Percentiles rank a stretch among this genome's conserved stretches.
Evolutionary conservation across 345 rosid genomes (phyloP).

Genomic region (Melaleuca alternifolia): DNA sequence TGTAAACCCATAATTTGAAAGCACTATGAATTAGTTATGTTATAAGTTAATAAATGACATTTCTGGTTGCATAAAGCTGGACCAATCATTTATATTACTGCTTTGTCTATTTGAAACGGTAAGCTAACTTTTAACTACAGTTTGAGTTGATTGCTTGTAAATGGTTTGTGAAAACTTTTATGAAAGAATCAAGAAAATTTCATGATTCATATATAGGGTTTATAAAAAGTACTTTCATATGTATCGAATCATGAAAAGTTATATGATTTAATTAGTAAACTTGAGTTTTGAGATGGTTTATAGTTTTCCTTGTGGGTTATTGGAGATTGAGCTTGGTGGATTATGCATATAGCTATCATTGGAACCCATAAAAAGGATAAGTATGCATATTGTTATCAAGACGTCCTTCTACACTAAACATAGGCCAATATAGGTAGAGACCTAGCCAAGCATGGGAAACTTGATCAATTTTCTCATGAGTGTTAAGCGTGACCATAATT

Average conservation of each 20-base stretch:
- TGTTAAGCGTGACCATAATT: fast-evolving
- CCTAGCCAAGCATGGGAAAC: too few species aligned
- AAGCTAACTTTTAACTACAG: not conserved
- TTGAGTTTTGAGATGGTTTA: not conserved
- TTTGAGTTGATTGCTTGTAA: too few species aligned
- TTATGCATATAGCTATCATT: too few species aligned
- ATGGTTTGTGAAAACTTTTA: too few species aligned
- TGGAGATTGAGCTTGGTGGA: not conserved
- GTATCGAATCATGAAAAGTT: too few species aligned
- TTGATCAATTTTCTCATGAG: fast-evolving
- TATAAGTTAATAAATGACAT: fast-evolving
- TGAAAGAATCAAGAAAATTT: not conserved
- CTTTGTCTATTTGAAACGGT: not conserved
- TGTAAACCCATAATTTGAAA: not conserved
- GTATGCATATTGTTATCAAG: too few species aligned
- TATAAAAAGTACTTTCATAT: too few species aligned
- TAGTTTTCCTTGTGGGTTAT: not conserved
- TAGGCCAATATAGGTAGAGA: too few species aligned
- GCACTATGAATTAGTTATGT: not conserved
- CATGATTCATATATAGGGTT: too few species aligned
- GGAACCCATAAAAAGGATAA: too few species aligned
- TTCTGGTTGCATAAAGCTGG: not conserved
- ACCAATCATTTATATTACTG: too few species aligned
- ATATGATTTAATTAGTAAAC: too few species aligned
- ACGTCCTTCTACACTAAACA: fast-evolving